Percentiles rank a stretch among this genome's conserved stretches.
Conservation (phyloP, 768 basidiomycete genomes). For the Podaxis sp. region DNA sequence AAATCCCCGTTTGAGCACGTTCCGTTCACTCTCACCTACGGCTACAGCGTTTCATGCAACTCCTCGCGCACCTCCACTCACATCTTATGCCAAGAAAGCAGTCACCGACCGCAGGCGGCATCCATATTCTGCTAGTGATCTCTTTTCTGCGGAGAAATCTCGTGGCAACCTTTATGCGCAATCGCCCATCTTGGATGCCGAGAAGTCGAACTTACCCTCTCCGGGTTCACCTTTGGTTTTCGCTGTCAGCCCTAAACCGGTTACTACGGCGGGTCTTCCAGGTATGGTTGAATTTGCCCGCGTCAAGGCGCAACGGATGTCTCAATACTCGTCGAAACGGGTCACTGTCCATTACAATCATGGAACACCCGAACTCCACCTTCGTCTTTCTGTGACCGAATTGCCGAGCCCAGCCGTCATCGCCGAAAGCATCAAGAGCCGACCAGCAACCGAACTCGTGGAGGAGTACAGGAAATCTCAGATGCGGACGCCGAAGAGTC, state of each 20-base stretch:
- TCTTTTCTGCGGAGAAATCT: background rate
- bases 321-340: slow-evolving; percentile 29
- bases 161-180: background rate
- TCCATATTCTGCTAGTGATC: background rate
- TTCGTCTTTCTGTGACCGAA: slow-evolving; percentile 53
- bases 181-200: background rate
- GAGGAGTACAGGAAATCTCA: slow-evolving; percentile 15
- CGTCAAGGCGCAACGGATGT: slow-evolving; percentile 9
- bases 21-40: slow-evolving; percentile 51
- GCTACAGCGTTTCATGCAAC: slow-evolving; percentile 37
- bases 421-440: slow-evolving; percentile 24
- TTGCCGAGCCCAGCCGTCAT: slow-evolving; percentile 35
- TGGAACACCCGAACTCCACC: slow-evolving; percentile 49
- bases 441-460: slow-evolving; percentile 17
- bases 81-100: background rate
- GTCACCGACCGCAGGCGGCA: background rate
- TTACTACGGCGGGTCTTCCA: background rate
- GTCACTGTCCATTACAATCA: slow-evolving; percentile 48
- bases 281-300: slow-evolving; percentile 15
- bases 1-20: slow-evolving; percentile 52
- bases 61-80: slow-evolving; percentile 22
- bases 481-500: slow-evolving; percentile 5
- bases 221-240: background rate
- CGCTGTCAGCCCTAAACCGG: background rate
- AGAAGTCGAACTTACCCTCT: background rate